Base-by-base conservation (phyloP, 208 protist species). In the Acanthamoeba polyphaga region DNA sequence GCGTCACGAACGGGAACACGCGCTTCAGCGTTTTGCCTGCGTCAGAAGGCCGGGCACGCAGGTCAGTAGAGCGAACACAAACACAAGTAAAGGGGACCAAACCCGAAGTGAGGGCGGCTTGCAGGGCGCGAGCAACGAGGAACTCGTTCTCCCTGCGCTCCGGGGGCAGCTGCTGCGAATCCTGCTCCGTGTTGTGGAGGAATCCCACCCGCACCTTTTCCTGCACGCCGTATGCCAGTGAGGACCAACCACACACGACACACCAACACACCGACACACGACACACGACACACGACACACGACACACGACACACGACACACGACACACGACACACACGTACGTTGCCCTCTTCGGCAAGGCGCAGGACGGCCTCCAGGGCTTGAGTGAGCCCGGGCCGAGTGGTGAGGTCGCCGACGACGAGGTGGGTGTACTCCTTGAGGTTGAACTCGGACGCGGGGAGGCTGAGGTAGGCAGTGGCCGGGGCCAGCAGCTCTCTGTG, bases 401-500 rank as follows among this genome's bases (percentile, higher is more conserved):
- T 58, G 91, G n/a, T 84, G 66, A 94, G 80, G 29, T 94, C 91
- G 43, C 76, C 46, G 38, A 94, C 91, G 38, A 94, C 38, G 34
- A 85, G 46, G 78, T 95, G 93, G 7, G 93, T 95, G 49, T 93
- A 74, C 64, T 85, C 80, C 32, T 95, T 95, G 66, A 88, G 68
- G 32, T 62, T 49, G 49, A 88, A 88, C 80, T 88, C 80, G 7
- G 27, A 7, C 6, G 22, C 9, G n/a, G 80, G 80, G 29, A 64
- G 66, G 80, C 80, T 88, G 24, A 88, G 80, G 53, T 88, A 88
- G 80, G 80, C 80, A n/a, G 80, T 88, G 51, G 62, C 49, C 29
- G 80, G 80, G 4, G 80, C 46, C 46, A 88, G 51, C 24, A 88
- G 51, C 80, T 88, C 80, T 6, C 29, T 27, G 51, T 88, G 80